Evolutionary conservation across 2,329 filamentous ascomycete genomes (phyloP).

Genomic region (Apiospora sp.): DNA sequence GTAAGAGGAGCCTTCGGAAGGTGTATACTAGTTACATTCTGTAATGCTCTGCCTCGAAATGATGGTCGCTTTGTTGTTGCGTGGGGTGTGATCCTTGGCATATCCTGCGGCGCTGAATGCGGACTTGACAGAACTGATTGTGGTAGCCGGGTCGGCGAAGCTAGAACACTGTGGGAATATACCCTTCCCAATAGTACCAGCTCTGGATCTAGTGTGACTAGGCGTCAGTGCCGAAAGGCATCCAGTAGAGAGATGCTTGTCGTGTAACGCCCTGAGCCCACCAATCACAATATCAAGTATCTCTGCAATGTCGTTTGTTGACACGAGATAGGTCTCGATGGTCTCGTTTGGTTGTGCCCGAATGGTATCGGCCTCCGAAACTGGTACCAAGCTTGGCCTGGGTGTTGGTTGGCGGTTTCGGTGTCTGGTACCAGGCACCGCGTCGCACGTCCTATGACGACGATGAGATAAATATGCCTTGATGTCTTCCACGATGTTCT

Average conservation of each 20-base stretch:
- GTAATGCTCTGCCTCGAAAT: constrained; percentile 44
- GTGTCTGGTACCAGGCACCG: not conserved
- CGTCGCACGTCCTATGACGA: constrained; percentile 31
- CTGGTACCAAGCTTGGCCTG: not conserved
- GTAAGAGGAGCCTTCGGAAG: constrained; percentile 27
- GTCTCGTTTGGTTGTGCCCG: constrained; percentile 27
- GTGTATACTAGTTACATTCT: constrained; percentile 40
- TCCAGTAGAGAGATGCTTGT: constrained; percentile 26
- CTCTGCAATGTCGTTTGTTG: constrained; percentile 37
- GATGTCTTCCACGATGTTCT: constrained; percentile 36
- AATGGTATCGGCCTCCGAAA: not conserved
- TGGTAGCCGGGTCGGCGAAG: constrained; percentile 41
- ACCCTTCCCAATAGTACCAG: constrained; percentile 30
- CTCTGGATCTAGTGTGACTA: constrained; percentile 31
- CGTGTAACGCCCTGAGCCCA: constrained; percentile 34
- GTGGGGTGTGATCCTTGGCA: not conserved
- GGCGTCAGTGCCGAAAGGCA: constrained; percentile 37
- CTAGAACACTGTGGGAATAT: constrained; percentile 36
- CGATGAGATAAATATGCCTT: constrained; percentile 36
- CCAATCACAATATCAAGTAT: constrained; percentile 43
- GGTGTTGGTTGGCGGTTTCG: not conserved
- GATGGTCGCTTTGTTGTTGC: constrained; percentile 35
- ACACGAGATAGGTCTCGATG: constrained; percentile 35
- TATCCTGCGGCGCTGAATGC: constrained; percentile 33
- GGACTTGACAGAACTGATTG: constrained; percentile 39